Conservation (phyloP, 805 yeast genomes). For the Candida railenensis region DNA sequence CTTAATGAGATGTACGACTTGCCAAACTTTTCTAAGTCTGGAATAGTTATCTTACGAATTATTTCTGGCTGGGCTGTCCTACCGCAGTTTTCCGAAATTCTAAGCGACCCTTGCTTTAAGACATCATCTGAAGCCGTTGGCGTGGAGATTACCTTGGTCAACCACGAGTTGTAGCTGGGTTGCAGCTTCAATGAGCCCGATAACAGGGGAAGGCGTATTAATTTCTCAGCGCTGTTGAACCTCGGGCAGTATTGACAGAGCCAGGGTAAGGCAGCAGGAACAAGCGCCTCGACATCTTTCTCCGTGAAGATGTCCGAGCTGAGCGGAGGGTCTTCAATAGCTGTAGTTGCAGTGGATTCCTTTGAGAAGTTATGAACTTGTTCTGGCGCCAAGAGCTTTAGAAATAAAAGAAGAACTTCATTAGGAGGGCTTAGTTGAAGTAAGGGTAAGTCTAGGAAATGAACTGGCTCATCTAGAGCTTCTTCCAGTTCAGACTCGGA, state of each 20-base stretch:
- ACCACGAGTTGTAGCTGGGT: constrained; percentile 42
- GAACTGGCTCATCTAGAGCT: constrained; percentile 37
- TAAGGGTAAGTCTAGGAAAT: constrained; percentile 59
- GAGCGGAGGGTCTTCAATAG: constrained; percentile 8
- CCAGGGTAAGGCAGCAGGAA: constrained; percentile 38
- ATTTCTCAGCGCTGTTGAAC: constrained; percentile 19
- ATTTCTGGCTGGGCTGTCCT: constrained; percentile 78
- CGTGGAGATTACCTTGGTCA: constrained; percentile 50
- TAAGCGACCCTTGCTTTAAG: constrained; percentile 53
- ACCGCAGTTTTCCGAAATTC: constrained; percentile 83
- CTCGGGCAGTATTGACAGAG: constrained; percentile 33
- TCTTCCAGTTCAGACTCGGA: constrained; percentile 12
- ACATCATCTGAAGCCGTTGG: constrained; percentile 44
- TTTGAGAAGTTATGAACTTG: constrained; percentile 51
- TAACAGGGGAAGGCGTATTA: constrained; percentile 25
- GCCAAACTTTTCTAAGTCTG: constrained; percentile 23
- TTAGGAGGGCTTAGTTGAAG: constrained; percentile 47
- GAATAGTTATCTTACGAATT: constrained; percentile 55
- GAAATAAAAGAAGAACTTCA: constrained; percentile 40
- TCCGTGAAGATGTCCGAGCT: constrained; percentile 21
- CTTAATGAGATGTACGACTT: constrained; percentile 36
- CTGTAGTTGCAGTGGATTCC: constrained; percentile 1
- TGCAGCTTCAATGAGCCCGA: constrained; percentile 28
- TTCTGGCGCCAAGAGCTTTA: constrained; percentile 49
- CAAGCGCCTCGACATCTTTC: constrained; percentile 30